Evolutionary conservation across 1,139 yeast genomes (phyloP), one percentile per base, ranked within the genome.

Genomic region (Suhomyces guaymorum): DNA sequence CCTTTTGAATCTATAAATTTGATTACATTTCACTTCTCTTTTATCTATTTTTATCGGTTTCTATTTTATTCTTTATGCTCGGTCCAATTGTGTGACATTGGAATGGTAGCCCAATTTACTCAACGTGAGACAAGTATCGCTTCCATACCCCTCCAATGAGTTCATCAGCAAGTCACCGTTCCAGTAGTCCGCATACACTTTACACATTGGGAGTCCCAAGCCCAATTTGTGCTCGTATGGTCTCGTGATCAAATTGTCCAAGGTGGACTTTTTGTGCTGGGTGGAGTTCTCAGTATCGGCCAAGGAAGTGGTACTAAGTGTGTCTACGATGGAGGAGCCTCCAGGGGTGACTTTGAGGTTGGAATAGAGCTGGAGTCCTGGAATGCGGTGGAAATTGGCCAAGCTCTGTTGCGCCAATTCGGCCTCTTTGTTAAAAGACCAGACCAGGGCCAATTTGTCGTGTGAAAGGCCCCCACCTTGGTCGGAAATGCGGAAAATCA

Each of bases 131-230:
- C 83, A 82, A 0, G 94, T 89, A 55, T 90, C 98, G 31, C 94
- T 79, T 3, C 98, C 97, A 49, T 83, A 87, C 2, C 96, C 97
- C 44, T 87, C 92, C 31, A 90, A 64, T 1, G 95, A 82, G 50
- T 83, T 84, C 73, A 90, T 76, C 47, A 79, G 82, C 33, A 90
- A 61, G 34, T 82, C 83, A 4, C 97, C 97, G 50, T 89, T 92
- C 97, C 97, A 90, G 59, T 90, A 90, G 49, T 90, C 97, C 0
- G 96, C 90, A 54, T 90, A 90, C 0, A 90, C 87, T 46, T 85
- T 80, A 51, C 95, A 83, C 82, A 90, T 79, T 0, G 97, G 97
- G 40, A 90, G 67, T 0, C 97, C 96, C 47, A 90, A 74, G 0
- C 97, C 97, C 15, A 90, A 63, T 41, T 84, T 82, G 48, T 76